Evolutionary conservation across 768 basidiomycete species (phyloP).

Genomic region (Rhodotorula paludigena): DNA sequence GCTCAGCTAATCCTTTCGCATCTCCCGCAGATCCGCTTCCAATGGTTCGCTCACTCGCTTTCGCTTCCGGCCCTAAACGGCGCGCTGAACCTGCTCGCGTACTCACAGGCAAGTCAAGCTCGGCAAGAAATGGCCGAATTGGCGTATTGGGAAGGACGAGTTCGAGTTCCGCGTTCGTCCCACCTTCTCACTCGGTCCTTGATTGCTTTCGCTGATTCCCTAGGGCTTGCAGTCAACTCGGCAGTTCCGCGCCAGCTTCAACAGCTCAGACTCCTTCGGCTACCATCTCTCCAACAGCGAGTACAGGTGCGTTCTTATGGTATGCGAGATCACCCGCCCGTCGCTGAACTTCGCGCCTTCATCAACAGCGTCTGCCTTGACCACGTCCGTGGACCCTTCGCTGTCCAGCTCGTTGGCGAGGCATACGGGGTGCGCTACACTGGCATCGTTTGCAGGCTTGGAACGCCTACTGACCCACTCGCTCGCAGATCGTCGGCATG

Average conservation of each 20-base stretch:
- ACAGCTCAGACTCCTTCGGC: slow-evolving; percentile 26
- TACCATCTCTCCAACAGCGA: background rate
- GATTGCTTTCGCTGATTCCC: background rate
- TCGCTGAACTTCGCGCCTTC: background rate
- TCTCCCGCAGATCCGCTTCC: too few species aligned
- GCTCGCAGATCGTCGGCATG: background rate
- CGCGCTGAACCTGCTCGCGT: too few species aligned
- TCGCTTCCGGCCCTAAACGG: background rate
- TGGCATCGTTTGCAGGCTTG: background rate
- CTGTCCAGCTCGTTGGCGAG: slow-evolving; percentile 17
- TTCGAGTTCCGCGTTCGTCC: background rate
- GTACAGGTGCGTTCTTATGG: slow-evolving; percentile 2
- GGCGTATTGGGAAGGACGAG: slow-evolving; percentile 24
- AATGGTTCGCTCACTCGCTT: background rate
- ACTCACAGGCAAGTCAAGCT: slow-evolving; percentile 22
- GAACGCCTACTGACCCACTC: too few species aligned
- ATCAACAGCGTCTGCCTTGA: slow-evolving; percentile 25
- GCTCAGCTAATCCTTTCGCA: too few species aligned
- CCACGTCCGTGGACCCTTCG: slow-evolving; percentile 26
- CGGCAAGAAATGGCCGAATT: slow-evolving; percentile 19
- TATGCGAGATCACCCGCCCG: background rate
- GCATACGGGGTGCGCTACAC: slow-evolving; percentile 13
- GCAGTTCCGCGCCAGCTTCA: slow-evolving; percentile 18
- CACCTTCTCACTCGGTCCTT: background rate
- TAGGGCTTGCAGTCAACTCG: background rate